Conservation (phyloP, 208 protist species). For the Leishmania arabica region DNA sequence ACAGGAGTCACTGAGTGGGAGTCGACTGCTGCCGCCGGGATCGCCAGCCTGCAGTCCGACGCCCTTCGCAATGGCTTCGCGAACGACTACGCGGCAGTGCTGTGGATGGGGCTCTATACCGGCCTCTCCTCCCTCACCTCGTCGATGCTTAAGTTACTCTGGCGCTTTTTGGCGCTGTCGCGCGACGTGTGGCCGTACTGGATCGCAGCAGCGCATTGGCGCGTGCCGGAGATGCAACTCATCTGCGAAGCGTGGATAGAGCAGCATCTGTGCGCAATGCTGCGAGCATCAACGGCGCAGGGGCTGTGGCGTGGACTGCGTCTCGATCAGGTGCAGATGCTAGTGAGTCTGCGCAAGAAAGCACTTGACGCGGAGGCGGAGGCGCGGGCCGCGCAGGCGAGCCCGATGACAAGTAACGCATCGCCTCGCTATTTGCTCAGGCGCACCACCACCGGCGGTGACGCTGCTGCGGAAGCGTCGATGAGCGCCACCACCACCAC, state of each 20-base stretch:
- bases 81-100: constrained; percentile 21
- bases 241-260: constrained; percentile 29
- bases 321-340: constrained; percentile 19
- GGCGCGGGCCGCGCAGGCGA: background rate
- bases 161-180: constrained; percentile 11
- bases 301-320: constrained; percentile 24
- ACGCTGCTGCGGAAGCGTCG: background rate
- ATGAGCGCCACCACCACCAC: background rate
- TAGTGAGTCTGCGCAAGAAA: constrained; percentile 14
- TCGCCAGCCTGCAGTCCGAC: background rate
- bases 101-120: constrained; percentile 21
- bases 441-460: background rate
- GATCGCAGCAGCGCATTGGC: constrained; percentile 22
- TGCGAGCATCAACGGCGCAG: constrained; percentile 14
- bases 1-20: background rate
- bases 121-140: constrained; percentile 21
- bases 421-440: background rate
- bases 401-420: background rate
- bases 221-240: constrained; percentile 18
- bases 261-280: constrained; percentile 13
- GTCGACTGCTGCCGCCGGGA: background rate
- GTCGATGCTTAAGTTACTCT: constrained; percentile 29
- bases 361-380: constrained; percentile 1
- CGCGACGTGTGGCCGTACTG: constrained; percentile 21
- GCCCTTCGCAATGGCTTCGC: constrained; percentile 2